Percentiles rank a stretch among this genome's conserved stretches.
Conservation (phyloP, 305 asterid genomes). For the Plantago coronopus region DNA sequence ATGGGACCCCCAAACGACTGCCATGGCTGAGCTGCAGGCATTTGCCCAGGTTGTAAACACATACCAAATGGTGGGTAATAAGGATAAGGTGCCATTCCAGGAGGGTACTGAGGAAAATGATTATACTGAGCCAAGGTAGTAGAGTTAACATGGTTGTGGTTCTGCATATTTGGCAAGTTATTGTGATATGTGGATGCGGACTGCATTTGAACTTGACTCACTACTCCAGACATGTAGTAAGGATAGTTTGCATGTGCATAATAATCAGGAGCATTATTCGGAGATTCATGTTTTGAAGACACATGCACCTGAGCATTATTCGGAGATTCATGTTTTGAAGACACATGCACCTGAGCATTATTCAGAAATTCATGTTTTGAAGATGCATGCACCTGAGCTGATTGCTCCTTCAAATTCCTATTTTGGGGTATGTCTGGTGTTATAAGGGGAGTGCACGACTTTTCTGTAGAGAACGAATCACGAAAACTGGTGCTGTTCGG, state of each 20-base stretch:
- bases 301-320: constrained; percentile 48
- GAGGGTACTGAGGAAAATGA: constrained; percentile 52
- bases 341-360: constrained; percentile 37
- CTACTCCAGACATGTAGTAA: constrained; percentile 56
- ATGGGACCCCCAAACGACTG: constrained; percentile 48
- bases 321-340: constrained; percentile 39
- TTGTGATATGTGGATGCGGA: constrained; percentile 13
- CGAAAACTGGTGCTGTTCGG: constrained; percentile 44
- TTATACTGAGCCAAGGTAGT: constrained; percentile 46
- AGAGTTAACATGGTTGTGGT: constrained; percentile 44
- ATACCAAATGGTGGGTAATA: constrained; percentile 69
- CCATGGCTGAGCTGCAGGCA: constrained; percentile 60
- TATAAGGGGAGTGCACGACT: constrained; percentile 55
- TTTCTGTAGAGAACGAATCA: constrained; percentile 46
- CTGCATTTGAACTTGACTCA: constrained; percentile 57
- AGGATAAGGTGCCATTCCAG: constrained; percentile 62
- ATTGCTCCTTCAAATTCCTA: constrained; percentile 34
- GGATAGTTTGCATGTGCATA: constrained; percentile 53
- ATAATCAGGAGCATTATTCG: constrained; percentile 37
- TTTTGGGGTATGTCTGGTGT: constrained; percentile 50
- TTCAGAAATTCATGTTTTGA: constrained; percentile 39
- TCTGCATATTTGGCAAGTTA: constrained; percentile 45
- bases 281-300: constrained; percentile 39
- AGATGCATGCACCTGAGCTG: constrained; percentile 45
- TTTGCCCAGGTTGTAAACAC: constrained; percentile 73